These are phyloP conservation scores for Arthrobotrys sphaeroides DNA, from an alignment of 2,329 filamentous ascomycete genomes.

Conservation along the genomic window DNA sequence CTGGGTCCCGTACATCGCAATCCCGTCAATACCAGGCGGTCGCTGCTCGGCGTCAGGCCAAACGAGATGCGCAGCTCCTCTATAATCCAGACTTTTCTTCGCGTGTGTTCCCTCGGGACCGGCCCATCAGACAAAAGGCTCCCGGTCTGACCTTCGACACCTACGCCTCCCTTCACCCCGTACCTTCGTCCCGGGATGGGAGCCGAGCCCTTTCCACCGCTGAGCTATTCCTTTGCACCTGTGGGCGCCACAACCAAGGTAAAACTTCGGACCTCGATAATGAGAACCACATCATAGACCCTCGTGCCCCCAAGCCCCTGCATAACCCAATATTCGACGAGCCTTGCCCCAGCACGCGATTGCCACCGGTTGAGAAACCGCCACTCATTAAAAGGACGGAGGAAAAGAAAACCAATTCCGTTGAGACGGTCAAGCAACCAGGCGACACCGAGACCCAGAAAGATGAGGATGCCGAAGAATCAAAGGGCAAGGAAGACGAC, in stretches of 20 bases:
- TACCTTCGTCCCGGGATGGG: constrained; percentile 8
- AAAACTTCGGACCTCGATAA: not conserved
- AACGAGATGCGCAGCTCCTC: not conserved
- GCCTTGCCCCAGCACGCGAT: not conserved
- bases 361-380: not conserved
- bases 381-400: not conserved
- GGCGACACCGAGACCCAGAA: not conserved
- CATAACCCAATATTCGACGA: constrained; percentile 3
- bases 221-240: constrained; percentile 49
- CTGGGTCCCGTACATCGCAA: constrained; percentile 22
- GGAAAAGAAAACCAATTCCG: not conserved
- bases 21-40: constrained; percentile 48
- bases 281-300: not conserved
- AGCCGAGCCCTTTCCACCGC: constrained; percentile 37
- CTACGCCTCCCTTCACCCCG: constrained; percentile 40
- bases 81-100: constrained; percentile 8
- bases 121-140: constrained; percentile 6
- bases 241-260: constrained; percentile 37
- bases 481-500: constrained; percentile 3
- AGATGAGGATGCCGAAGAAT: not conserved
- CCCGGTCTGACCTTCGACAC: constrained; percentile 25
- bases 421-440: not conserved
- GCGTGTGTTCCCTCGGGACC: constrained; percentile 1
- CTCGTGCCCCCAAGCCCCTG: not conserved
- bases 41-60: constrained; percentile 40